A percentile compares a stretch with the other conserved stretches of the same genome.
phyloP scores from a whole-genome alignment of 2,329 filamentous ascomycete species.

The Aspergillus latus region DNA sequence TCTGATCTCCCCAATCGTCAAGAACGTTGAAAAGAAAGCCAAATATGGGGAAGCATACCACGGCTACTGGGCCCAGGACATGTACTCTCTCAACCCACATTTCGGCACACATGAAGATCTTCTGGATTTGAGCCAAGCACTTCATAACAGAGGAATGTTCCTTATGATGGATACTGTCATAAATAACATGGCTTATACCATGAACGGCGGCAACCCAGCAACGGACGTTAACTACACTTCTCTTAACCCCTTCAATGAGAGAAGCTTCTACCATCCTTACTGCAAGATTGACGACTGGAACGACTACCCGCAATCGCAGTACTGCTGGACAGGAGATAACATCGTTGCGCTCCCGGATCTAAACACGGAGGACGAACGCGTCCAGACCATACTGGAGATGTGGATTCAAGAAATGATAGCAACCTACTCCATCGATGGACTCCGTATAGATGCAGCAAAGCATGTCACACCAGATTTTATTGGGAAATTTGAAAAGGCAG shows the following conservation, averaged over 20 bases:
- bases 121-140: conserved; percentile 45
- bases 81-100: conserved; percentile 50
- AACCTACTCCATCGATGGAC: conserved; percentile 51
- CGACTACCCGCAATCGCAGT: conserved; percentile 36
- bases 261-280: conserved; percentile 30
- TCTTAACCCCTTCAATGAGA: conserved; percentile 29
- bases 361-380: conserved; percentile 44
- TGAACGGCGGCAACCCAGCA: conserved; percentile 27
- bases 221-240: conserved; percentile 27
- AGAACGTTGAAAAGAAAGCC: conserved; percentile 39
- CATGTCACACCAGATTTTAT: conserved; percentile 48
- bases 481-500: conserved; percentile 36
- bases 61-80: conserved; percentile 52
- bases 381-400: conserved; percentile 41
- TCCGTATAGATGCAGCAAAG: conserved; percentile 53
- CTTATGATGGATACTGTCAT: conserved; percentile 55
- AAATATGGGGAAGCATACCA: conserved; percentile 51
- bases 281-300: conserved; percentile 36
- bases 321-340: conserved; percentile 54
- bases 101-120: conserved; percentile 52
- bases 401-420: conserved; percentile 45
- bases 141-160: conserved; percentile 51
- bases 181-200: conserved; percentile 48
- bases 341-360: conserved; percentile 50
- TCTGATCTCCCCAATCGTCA: conserved; percentile 45